Evolutionary conservation across 768 basidiomycete genomes (phyloP), one percentile per base, ranked within the genome.

Genomic region (Trametes villosa): DNA sequence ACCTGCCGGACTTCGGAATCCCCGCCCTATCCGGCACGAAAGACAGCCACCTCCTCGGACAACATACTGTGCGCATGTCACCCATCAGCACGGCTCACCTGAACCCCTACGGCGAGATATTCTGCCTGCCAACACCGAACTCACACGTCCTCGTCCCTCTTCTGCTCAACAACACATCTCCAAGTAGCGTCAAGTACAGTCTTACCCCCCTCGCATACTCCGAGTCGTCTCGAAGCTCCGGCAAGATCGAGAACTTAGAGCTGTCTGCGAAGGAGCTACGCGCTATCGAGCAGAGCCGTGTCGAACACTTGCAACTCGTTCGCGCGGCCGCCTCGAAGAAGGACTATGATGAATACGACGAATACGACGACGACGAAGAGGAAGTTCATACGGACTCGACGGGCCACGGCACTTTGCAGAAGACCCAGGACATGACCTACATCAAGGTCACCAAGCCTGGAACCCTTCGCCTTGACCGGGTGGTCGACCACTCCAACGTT

Each of bases 31-130:
- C 78, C 38, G 69, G 67, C 18, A 69, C 74, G 1, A 78, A 76
- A 40, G 87, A 91, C 63, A 71, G 77, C 4, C 87, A 92, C 69
- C 76, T 92, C 9, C 82, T 87, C 31, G 96, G 96, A 33, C 89
- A 94, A 72, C 93, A 96, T 70, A 95, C 93, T 0, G 89, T 98
- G 52, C 86, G 90, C 64, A 88, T 96, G 83, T 92, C 94, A 0
- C 95, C 95, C 11, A 94, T 93, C 67, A 93, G 94, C 71, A 97
- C 95, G 2, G 96, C 95, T 4, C 87, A 89, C 22, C 79, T 98
- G 44, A 96, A 96, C 67, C 93, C 92, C 12, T 79, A 88, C 59
- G 79, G 76, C 15, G 79, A 85, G 52, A 86, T 85, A 3, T 95
- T 88, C 71, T 96, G 94, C 67, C 79, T 96, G 20, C 78, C 88